phyloP scores from a whole-genome alignment of 192 early-diverging fungal genomes.

The Rhizophagus sp. region DNA sequence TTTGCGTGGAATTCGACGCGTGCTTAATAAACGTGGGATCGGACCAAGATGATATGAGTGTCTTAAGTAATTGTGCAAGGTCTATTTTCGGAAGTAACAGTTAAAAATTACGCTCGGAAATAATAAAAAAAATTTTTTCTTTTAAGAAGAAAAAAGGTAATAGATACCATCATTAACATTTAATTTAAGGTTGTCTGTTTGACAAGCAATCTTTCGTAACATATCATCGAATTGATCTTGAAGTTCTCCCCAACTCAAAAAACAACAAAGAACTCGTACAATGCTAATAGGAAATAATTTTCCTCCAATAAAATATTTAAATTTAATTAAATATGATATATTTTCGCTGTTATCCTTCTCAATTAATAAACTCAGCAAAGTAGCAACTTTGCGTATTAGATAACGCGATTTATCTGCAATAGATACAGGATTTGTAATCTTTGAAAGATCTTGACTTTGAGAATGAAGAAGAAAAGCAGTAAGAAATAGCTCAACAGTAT shows the following conservation, averaged over 20 bases:
- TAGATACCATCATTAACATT: constrained; percentile 8
- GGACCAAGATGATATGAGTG: constrained; percentile 19
- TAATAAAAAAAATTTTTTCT: not conserved
- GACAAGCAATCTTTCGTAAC: not conserved
- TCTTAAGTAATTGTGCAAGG: constrained; percentile 9
- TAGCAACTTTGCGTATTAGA: constrained; percentile 8
- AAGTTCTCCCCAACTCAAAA: constrained; percentile 11
- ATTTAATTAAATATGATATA: constrained; percentile 19
- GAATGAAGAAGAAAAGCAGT: not conserved
- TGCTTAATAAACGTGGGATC: constrained; percentile 30
- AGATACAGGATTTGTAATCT: not conserved
- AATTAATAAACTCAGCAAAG: constrained; percentile 15
- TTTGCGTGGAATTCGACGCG: constrained; percentile 9
- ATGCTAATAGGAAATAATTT: constrained; percentile 16
- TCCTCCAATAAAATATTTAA: constrained; percentile 29
- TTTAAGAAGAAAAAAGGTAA: not conserved
- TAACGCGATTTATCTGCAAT: constrained; percentile 14
- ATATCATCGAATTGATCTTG: not conserved
- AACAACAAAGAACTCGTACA: constrained; percentile 26
- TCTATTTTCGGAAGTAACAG: constrained; percentile 7
- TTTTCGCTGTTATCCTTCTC: not conserved
- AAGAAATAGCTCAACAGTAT: constrained; percentile 18
- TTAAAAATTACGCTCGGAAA: not conserved
- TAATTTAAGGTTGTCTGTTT: not conserved
- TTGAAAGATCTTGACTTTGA: not conserved